Base-by-base conservation (phyloP, 495 filamentous ascomycete species). In the Mycothermus thermophilus region DNA sequence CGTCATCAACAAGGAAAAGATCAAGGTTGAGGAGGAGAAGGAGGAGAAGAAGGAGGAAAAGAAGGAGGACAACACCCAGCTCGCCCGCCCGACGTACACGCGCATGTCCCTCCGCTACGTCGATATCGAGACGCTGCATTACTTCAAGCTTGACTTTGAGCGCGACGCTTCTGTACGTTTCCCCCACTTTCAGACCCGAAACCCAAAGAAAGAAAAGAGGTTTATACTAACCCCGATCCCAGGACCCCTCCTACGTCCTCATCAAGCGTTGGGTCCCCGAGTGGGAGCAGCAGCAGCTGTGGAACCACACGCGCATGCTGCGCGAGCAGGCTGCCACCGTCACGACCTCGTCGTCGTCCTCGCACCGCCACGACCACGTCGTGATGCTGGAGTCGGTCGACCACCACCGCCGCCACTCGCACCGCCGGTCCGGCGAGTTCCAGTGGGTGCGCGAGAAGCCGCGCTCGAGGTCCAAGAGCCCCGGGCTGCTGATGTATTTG, bases 231-330 rank as follows among this genome's bases (percentile, higher is more conserved):
- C 30, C 18, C 2, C 15, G 9, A 11, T 44, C 12, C 8, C 30
- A 69, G 60, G 78, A 87, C 42, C 64, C 69, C 31, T 73, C 79
- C 34, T 85, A 74, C 42, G 65, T 87, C 35, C 56, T 87, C 36
- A 83, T 87, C 64, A 82, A 82, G 53, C 64, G 71, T 35, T 84
- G 73, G 74, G 73, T 87, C 41, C 64, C 67, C 26, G 75, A 84
- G 52, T 67, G 74, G 41, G 70, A 83, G 46, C 81, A 84, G 46
- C 68, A 79, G 29, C 56, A 75, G 31, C 71, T 87, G 31, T 87
- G 81, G 61, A 60, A 69, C 9, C 79, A 87, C 60, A 81, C 80
- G 8, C 60, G 66, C 36, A 62, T 71, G 32, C 42, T 82, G 40
- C 72, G 79, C 21, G 43, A 78, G 49, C 47, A 50, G 0, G 39